A percentile compares a stretch with the other conserved stretches of the same genome.
Conservation (phyloP, 2,329 filamentous ascomycete species). For the Fusarium humuli region DNA sequence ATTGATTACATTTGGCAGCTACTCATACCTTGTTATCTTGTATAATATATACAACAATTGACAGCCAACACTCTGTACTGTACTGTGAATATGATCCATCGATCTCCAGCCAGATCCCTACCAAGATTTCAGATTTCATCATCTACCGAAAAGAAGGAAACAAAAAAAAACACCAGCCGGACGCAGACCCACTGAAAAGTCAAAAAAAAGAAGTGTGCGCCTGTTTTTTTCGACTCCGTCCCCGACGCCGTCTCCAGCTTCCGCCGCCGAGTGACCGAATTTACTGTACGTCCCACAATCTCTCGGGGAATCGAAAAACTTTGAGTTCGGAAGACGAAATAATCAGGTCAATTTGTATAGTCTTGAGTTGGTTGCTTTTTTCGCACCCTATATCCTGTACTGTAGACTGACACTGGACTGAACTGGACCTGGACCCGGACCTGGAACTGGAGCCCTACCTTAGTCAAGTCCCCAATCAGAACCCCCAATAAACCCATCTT, state of each 20-base stretch:
- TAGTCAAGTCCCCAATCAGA: slow-evolving; percentile 39
- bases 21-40: not conserved
- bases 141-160: slow-evolving; percentile 2
- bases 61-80: not conserved
- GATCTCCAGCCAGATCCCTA: not conserved
- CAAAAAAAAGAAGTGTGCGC: slow-evolving; percentile 31
- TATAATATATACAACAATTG: no score
- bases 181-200: slow-evolving; percentile 11
- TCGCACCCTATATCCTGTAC: not conserved
- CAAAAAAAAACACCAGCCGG: not conserved
- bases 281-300: slow-evolving; percentile 36
- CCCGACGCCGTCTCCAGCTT: slow-evolving; percentile 39
- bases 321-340: not conserved
- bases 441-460: slow-evolving; percentile 42
- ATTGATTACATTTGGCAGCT: slow-evolving; percentile 15
- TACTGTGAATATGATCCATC: not conserved
- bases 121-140: slow-evolving; percentile 1
- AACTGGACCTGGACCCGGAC: slow-evolving; percentile 8
- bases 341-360: not conserved
- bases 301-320: not conserved
- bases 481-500: slow-evolving; percentile 26
- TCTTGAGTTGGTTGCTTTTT: not conserved
- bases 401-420: not conserved
- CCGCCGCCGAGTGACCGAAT: slow-evolving; percentile 38
- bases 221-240: slow-evolving; percentile 36